Evolutionary conservation across 805 yeast species (phyloP).

Genomic region (Pichia rugopelliculosa): DNA sequence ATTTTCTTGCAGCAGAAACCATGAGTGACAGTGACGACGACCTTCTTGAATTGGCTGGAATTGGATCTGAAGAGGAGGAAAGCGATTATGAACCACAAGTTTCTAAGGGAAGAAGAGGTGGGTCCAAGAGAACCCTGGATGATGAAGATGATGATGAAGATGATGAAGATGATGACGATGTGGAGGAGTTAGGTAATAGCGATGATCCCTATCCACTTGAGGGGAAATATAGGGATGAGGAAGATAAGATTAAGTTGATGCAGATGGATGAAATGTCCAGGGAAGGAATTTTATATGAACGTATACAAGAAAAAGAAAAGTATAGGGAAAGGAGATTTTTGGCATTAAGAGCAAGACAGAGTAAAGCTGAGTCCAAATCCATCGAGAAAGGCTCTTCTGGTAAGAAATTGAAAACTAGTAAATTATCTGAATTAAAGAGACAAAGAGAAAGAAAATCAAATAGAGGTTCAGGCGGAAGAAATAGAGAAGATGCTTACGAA

Average conservation of each 20-base stretch:
- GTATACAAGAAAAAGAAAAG: conserved; percentile 86
- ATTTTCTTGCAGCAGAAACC: too few relatives aligned
- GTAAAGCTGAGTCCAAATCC: conserved; percentile 32
- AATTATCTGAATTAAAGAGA: conserved; percentile 29
- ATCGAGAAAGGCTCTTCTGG: conserved; percentile 22
- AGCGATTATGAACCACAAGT: conserved; percentile 32
- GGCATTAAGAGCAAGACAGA: conserved; percentile 70
- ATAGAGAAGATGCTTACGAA: not conserved
- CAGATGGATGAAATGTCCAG: conserved; percentile 88
- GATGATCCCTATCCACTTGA: conserved; percentile 82
- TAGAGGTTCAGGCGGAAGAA: conserved; percentile 11
- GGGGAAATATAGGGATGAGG: conserved; percentile 80
- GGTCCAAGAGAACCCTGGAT: conserved; percentile 18
- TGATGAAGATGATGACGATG: conserved; percentile 23
- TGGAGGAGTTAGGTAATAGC: conserved; percentile 30
- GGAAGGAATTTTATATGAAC: conserved; percentile 84
- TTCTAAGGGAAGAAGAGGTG: conserved; percentile 14
- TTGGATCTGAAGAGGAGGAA: conserved; percentile 44
- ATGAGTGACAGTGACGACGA: conserved; percentile 85
- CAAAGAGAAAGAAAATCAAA: conserved; percentile 29
- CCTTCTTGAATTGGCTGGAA: conserved; percentile 90
- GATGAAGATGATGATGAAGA: conserved; percentile 26
- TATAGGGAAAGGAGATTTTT: conserved; percentile 78
- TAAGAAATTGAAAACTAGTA: conserved; percentile 27
- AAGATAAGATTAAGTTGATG: conserved; percentile 57